Evolutionary conservation across 139 green algal species (phyloP).

Genomic region (Chlorella sp.): DNA sequence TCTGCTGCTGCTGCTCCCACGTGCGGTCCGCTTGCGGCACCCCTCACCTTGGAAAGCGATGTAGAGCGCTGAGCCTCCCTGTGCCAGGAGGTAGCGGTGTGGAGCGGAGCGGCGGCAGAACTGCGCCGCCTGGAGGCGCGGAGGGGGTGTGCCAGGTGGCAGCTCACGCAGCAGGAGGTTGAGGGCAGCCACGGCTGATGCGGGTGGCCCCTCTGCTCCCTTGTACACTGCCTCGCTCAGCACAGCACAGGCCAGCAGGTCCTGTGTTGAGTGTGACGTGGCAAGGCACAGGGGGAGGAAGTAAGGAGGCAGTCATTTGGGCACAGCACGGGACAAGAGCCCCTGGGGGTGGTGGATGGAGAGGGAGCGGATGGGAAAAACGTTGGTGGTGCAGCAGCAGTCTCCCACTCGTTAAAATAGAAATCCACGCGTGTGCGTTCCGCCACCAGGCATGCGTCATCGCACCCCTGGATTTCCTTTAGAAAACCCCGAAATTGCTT

Average conservation of each 20-base stretch:
- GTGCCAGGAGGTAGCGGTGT: conserved; percentile 29
- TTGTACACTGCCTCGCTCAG: conserved; percentile 36
- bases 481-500: too few relatives aligned
- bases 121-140: conserved; percentile 11
- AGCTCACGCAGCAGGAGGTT: conserved; percentile 1
- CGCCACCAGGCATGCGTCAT: too few relatives aligned
- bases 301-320: too few relatives aligned
- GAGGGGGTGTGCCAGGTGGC: not conserved
- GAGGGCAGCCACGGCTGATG: not conserved
- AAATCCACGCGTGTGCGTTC: too few relatives aligned
- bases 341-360: not conserved
- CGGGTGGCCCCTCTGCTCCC: not conserved
- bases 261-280: not conserved
- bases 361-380: not conserved
- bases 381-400: too few relatives aligned
- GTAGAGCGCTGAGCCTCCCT: not conserved
- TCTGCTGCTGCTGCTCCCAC: too few relatives aligned
- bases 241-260: conserved; percentile 12
- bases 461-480: too few relatives aligned
- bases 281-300: not conserved
- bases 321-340: too few relatives aligned
- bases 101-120: conserved; percentile 3
- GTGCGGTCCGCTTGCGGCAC: too few relatives aligned
- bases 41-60: not conserved
- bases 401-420: too few relatives aligned